These are phyloP conservation scores for Emmonsiellopsis sp. DNA, from an alignment of 2,329 filamentous ascomycete species.

Conservation along the genomic window DNA sequence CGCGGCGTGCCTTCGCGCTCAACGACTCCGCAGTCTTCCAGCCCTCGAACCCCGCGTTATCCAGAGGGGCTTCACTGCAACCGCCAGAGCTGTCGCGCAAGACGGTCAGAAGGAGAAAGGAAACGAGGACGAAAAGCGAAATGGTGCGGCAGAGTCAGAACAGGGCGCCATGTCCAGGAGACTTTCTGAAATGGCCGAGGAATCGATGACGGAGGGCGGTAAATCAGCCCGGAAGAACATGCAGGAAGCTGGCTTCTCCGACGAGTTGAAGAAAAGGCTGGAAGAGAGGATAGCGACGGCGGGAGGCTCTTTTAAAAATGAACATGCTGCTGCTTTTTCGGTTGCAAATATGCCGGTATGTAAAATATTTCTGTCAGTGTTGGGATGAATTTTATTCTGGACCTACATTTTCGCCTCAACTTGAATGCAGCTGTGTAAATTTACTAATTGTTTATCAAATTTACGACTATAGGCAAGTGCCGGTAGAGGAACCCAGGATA, in stretches of 20 bases:
- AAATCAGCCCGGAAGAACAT: constrained; percentile 48
- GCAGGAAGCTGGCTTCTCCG: constrained; percentile 54
- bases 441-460: neutral
- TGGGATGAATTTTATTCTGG: neutral
- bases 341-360: constrained; percentile 44
- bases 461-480: constrained; percentile 41
- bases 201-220: constrained; percentile 47
- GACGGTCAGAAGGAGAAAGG: constrained; percentile 6
- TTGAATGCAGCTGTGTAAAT: neutral
- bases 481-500: constrained; percentile 58
- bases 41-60: neutral
- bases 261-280: constrained; percentile 49
- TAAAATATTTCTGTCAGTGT: neutral
- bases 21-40: neutral
- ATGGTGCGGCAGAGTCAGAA: constrained; percentile 17
- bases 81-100: neutral
- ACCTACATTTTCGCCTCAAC: neutral
- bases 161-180: constrained; percentile 51
- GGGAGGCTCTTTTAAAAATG: constrained; percentile 43
- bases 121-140: constrained; percentile 3
- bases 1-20: constrained; percentile 3
- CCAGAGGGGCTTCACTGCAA: neutral
- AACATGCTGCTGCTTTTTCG: constrained; percentile 46
- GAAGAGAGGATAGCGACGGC: constrained; percentile 48
- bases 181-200: constrained; percentile 52